Percentiles rank a stretch among this genome's conserved stretches.
phyloP scores from a whole-genome alignment of 2,329 filamentous ascomycete genomes.

The Fusarium buharicum region DNA sequence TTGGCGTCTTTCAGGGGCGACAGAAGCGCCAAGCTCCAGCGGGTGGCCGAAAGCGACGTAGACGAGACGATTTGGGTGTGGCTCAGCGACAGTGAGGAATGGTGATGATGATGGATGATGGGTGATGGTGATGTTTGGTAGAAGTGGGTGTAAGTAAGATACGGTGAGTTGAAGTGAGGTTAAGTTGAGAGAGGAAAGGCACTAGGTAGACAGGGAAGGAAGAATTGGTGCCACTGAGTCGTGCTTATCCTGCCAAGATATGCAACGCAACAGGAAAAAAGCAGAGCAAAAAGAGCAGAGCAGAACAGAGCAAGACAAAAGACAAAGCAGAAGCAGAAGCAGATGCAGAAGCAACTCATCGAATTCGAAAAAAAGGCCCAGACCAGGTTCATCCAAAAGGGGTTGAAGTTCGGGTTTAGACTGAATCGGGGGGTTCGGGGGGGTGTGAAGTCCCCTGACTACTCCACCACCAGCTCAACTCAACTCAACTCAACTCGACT shows the following conservation, averaged over 20 bases:
- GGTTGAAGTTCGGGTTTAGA: constrained; percentile 39
- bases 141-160: constrained; percentile 4
- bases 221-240: constrained; percentile 4
- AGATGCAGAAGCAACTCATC: constrained; percentile 30
- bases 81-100: constrained; percentile 18
- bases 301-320: background rate
- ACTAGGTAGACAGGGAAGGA: constrained; percentile 19
- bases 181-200: background rate
- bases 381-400: constrained; percentile 38
- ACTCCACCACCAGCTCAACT: constrained; percentile 18
- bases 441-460: constrained; percentile 27
- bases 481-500: background rate
- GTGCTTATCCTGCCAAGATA: constrained; percentile 2
- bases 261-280: constrained; percentile 13
- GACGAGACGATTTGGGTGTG: constrained; percentile 21
- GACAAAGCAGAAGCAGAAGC: constrained; percentile 10
- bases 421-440: constrained; percentile 35
- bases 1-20: constrained; percentile 43
- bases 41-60: constrained; percentile 36
- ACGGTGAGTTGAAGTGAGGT: constrained; percentile 17
- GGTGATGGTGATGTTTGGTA: background rate
- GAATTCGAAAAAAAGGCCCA: constrained; percentile 12
- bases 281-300: background rate
- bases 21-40: constrained; percentile 41
- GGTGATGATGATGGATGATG: constrained; percentile 10